A percentile compares a stretch with the other conserved stretches of the same genome.
Evolutionary conservation across 495 filamentous ascomycete genomes (phyloP).

Genomic region (Daldinia caldariorum): DNA sequence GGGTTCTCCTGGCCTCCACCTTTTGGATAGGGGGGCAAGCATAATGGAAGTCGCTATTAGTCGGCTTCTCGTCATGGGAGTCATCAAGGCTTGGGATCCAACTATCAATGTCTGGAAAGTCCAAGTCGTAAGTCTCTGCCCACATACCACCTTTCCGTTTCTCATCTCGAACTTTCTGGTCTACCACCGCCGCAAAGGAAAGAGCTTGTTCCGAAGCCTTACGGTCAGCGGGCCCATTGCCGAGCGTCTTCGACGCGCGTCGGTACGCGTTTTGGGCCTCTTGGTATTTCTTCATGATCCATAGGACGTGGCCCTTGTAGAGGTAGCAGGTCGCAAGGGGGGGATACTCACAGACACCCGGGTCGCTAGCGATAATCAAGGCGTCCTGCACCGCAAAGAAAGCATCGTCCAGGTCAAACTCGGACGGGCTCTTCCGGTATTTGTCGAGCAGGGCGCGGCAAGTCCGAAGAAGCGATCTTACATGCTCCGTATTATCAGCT

Average conservation of each 20-base stretch:
- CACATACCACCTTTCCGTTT: conserved; percentile 29
- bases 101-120: neutral
- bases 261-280: conserved; percentile 33
- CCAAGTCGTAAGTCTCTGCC: neutral
- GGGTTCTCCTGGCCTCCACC: neutral
- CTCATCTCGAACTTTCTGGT: conserved; percentile 10
- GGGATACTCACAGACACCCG: conserved; percentile 36
- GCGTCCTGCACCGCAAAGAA: conserved; percentile 21
- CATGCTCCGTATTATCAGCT: conserved; percentile 9
- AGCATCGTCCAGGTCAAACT: conserved; percentile 14
- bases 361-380: conserved; percentile 28
- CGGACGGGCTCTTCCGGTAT: conserved; percentile 53
- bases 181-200: conserved; percentile 4
- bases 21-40: conserved; percentile 10
- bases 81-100: conserved; percentile 2
- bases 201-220: conserved; percentile 20
- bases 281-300: conserved; percentile 9
- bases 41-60: neutral
- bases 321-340: conserved; percentile 39
- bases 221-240: conserved; percentile 4
- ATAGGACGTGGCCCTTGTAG: conserved; percentile 32
- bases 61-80: neutral
- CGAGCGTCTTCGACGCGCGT: conserved; percentile 6
- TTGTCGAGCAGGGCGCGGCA: conserved; percentile 16
- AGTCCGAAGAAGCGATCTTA: conserved; percentile 12